Base-by-base conservation (phyloP, 495 filamentous ascomycete species). In the Filosporella fistucella region DNA sequence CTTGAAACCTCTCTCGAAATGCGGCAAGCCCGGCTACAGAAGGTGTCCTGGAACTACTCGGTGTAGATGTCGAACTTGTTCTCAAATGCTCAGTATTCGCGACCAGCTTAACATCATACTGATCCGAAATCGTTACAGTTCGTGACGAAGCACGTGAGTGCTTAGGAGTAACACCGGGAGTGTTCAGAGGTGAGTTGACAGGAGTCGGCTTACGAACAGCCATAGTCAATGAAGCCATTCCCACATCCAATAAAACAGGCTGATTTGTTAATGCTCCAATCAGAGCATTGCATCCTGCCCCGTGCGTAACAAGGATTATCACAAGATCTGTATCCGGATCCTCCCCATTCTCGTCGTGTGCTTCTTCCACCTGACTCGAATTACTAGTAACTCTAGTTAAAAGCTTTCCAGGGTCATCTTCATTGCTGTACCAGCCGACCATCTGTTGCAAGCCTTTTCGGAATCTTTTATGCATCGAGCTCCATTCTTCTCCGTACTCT, bases 261-360 rank as follows among this genome's bases (percentile, higher is more conserved):
- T 91, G 85, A 43, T 91, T 84, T 0, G 88, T 94, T 45, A 99
- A 71, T 4, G 88, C 88, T 5, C 91, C 90, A 40, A 97, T 90
- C 38, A 99, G 65, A 0, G 93, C 94, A 66, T 99, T 99, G 66
- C 93, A 95, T 39, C 91, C 94, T 10, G 94, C 94, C n/a, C 91
- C 91, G 58, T 99, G 93, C 0, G 94, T 95, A 41, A 99, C 88
- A 11, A 99, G 65, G 23, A 99, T 75, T n/a, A 99, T 65, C 6
- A 97, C 80, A 0, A 86, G 76, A 56, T 97, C 88, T 4, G 75
- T 68, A 4, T 75, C 68, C 46, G 76, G 68, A 6, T 60, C 63
- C 12, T 58, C 38, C 2, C 58, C 32, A 30, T 23, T 35, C 3
- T 66, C 57, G 17, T 47, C 49, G 6, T 51, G 38, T 0, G n/a